These are phyloP conservation scores for Apiospora hydei DNA, from an alignment of 2,329 filamentous ascomycete species.

Conservation along the genomic window DNA sequence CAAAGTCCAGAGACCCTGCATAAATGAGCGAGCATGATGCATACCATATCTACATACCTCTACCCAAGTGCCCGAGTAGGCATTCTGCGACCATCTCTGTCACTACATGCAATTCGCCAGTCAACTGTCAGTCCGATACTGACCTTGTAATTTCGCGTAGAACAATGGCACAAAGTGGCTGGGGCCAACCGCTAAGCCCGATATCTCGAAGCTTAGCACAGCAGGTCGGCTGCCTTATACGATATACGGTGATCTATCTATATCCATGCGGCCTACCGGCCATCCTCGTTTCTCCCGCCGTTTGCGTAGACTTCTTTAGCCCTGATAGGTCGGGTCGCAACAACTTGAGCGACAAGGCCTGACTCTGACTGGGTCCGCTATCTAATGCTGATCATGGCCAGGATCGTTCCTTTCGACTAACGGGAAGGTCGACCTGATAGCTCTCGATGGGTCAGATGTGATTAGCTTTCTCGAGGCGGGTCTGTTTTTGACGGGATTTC, in stretches of 20 bases:
- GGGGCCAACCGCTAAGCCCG: neutral
- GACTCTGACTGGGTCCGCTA: neutral
- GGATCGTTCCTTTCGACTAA: neutral
- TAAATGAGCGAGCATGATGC: conserved; percentile 3
- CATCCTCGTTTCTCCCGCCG: neutral
- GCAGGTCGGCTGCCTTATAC: neutral
- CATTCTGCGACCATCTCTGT: neutral
- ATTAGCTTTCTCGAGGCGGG: conserved; percentile 21
- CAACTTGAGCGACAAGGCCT: neutral
- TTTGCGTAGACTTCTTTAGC: neutral
- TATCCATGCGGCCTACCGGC: neutral
- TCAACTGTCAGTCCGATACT: neutral
- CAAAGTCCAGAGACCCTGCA: conserved; percentile 1
- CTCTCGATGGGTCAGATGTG: conserved; percentile 19
- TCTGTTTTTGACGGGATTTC: conserved; percentile 12
- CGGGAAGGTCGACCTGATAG: conserved; percentile 3
- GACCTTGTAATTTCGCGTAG: neutral
- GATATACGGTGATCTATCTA: conserved; percentile 2
- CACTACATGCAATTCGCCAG: neutral
- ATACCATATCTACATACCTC: neutral
- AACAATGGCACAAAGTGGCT: neutral
- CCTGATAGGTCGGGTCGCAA: neutral
- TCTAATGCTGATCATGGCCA: conserved; percentile 8
- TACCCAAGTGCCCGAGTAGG: neutral
- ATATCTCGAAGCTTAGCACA: neutral